Conservation (phyloP, 2,329 filamentous ascomycete species). For the Fusarium zealandicum region DNA sequence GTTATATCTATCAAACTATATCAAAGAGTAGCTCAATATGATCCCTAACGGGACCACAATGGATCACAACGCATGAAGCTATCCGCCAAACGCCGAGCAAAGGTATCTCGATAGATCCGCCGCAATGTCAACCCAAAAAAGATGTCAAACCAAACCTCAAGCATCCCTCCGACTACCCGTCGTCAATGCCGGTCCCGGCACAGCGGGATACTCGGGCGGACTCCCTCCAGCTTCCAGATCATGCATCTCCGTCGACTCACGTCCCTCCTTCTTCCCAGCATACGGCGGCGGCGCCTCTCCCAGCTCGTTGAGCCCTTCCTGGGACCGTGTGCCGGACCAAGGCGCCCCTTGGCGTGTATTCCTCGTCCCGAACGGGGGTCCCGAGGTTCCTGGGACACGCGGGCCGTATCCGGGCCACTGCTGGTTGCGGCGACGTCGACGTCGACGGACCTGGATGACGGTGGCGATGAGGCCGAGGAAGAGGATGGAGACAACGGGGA, state of each 20-base stretch:
- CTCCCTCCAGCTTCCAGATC: conserved; percentile 39
- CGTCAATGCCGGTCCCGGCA: conserved; percentile 37
- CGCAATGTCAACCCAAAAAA: background rate
- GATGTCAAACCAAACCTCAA: background rate
- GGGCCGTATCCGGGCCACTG: conserved; percentile 21
- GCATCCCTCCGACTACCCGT: conserved; percentile 29
- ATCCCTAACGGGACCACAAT: no score
- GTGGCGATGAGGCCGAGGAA: conserved; percentile 49
- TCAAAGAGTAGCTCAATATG: background rate
- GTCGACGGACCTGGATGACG: conserved; percentile 54
- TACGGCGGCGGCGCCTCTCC: conserved; percentile 73
- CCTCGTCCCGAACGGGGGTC: conserved; percentile 27
- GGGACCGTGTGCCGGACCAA: conserved; percentile 33
- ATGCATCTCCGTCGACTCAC: conserved; percentile 33
- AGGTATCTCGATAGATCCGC: background rate
- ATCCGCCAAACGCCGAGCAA: conserved; percentile 1
- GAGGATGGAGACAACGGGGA: conserved; percentile 56
- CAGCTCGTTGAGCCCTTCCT: conserved; percentile 68
- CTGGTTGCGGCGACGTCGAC: conserved; percentile 38
- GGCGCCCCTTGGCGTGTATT: conserved; percentile 37
- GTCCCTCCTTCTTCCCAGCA: conserved; percentile 45
- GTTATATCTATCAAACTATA: background rate
- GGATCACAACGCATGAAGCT: background rate
- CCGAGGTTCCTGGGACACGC: conserved; percentile 30
- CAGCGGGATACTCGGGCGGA: conserved; percentile 43